Conservation (phyloP, 768 basidiomycete genomes). For the Suillus spraguei region DNA sequence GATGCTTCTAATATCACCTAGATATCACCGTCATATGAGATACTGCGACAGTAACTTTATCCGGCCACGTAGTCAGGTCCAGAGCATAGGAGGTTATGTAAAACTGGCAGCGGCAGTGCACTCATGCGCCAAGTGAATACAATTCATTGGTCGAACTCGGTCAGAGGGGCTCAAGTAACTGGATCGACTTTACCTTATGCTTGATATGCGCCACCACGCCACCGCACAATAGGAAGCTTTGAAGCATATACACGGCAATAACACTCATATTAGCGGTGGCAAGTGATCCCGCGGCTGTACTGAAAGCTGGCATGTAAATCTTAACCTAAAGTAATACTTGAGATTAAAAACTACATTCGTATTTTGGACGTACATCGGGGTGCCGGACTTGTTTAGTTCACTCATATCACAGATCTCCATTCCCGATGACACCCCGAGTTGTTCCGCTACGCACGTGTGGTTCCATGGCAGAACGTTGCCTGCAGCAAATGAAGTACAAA, state of each 20-base stretch:
- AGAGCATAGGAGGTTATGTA: slow-evolving; percentile 59
- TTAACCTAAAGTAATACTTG: slow-evolving; percentile 32
- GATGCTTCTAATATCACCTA: slow-evolving; percentile 50
- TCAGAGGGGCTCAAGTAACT: neutral
- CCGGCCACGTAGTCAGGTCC: slow-evolving; percentile 53
- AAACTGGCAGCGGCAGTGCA: slow-evolving; percentile 67
- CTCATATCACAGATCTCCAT: slow-evolving; percentile 53
- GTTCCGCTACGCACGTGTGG: neutral
- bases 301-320: slow-evolving; percentile 45
- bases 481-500: neutral
- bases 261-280: slow-evolving; percentile 32
- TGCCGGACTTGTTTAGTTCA: slow-evolving; percentile 43
- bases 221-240: slow-evolving; percentile 45
- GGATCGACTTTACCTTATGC: slow-evolving; percentile 30
- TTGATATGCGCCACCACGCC: slow-evolving; percentile 48
- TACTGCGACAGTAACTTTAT: slow-evolving; percentile 53
- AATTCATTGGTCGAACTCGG: slow-evolving; percentile 50
- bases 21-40: slow-evolving; percentile 65
- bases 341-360: slow-evolving; percentile 9
- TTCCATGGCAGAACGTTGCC: neutral
- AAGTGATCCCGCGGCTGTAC: slow-evolving; percentile 43
- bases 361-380: slow-evolving; percentile 32
- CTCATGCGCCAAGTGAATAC: slow-evolving; percentile 56
- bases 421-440: slow-evolving; percentile 15
- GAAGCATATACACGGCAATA: slow-evolving; percentile 36